phyloP scores from a whole-genome alignment of 1,139 yeast genomes.

The Pneumocystis murina region DNA sequence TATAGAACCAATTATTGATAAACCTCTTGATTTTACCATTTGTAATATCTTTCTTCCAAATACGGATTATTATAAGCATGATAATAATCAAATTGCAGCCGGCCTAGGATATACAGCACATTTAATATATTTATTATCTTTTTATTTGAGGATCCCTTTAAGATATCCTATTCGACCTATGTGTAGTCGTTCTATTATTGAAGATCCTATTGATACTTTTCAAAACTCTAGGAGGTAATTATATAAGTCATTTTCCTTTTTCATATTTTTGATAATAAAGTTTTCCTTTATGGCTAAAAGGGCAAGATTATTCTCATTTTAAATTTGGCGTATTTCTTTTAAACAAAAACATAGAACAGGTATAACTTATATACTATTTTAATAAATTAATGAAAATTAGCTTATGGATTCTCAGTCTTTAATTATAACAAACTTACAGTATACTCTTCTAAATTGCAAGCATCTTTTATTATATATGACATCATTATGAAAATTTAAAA shows the following conservation, averaged over 20 bases:
- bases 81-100: slow-evolving; percentile 28
- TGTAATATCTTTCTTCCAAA: not conserved
- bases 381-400: not conserved
- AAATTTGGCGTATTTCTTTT: slow-evolving; percentile 39
- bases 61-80: not conserved
- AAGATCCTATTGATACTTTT: slow-evolving; percentile 29
- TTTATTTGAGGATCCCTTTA: slow-evolving; percentile 33
- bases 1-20: not conserved
- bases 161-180: slow-evolving; percentile 37
- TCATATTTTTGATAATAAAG: slow-evolving; percentile 12
- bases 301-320: slow-evolving; percentile 33
- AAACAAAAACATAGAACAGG: slow-evolving; percentile 36
- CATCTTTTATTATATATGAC: slow-evolving; percentile 21
- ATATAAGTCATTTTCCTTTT: not conserved
- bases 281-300: slow-evolving; percentile 37
- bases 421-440: slow-evolving; percentile 25
- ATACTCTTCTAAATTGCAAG: slow-evolving; percentile 28
- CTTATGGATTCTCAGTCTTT: slow-evolving; percentile 28
- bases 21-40: not conserved
- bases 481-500: not conserved
- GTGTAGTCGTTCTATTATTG: slow-evolving; percentile 38
- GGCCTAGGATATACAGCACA: slow-evolving; percentile 37
- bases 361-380: not conserved
- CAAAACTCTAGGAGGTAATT: not conserved
- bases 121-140: slow-evolving; percentile 29